phyloP scores from a whole-genome alignment of 208 protist genomes.

The Crithidia acanthocephali region DNA sequence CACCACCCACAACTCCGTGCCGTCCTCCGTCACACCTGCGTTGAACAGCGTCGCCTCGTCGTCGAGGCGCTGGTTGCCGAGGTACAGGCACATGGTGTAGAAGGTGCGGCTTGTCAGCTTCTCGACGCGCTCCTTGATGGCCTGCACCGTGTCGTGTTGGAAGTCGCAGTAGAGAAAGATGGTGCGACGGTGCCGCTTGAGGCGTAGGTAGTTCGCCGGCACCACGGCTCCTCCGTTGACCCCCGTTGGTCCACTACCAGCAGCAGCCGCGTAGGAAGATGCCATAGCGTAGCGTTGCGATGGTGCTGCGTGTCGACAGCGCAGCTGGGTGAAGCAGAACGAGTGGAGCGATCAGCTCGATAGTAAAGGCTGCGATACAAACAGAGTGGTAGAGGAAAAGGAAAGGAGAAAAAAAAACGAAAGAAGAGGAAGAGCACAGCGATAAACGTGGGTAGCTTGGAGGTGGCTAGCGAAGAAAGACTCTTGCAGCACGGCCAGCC shows the following conservation, averaged over 20 bases:
- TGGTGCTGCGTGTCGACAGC: no score
- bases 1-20: conserved; percentile 83
- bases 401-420: no score
- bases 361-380: no score
- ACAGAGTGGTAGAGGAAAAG: no score
- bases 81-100: conserved; percentile 79
- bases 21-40: conserved; percentile 80
- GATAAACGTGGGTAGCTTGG: no score
- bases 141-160: conserved; percentile 89
- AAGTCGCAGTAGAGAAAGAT: conserved; percentile 93
- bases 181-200: conserved; percentile 78
- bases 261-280: conserved; percentile 22
- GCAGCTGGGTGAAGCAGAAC: no score
- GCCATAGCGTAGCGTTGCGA: no score
- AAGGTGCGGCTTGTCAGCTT: conserved; percentile 84
- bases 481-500: no score
- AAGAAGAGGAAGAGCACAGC: no score
- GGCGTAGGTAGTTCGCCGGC: conserved; percentile 78
- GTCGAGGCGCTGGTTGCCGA: conserved; percentile 77
- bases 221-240: conserved; percentile 10
- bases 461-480: no score
- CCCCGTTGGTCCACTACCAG: conserved; percentile 10
- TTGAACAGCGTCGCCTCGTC: conserved; percentile 81
- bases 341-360: no score
- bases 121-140: conserved; percentile 89